These are phyloP conservation scores for Alternaria dauci DNA, from an alignment of 2,329 filamentous ascomycete genomes.

Conservation along the genomic window DNA sequence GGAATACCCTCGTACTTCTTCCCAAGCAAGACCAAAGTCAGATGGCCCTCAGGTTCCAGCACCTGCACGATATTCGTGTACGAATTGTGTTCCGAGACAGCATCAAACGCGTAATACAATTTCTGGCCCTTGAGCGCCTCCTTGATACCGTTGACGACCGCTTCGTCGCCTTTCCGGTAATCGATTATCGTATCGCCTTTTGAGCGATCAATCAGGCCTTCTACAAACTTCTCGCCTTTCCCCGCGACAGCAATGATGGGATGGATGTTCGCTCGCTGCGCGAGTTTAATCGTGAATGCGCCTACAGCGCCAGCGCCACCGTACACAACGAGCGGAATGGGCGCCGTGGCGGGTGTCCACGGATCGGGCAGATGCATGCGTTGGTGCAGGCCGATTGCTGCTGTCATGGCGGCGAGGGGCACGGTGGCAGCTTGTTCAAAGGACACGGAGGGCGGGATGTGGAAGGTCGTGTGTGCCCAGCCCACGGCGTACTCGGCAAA, in stretches of 20 bases:
- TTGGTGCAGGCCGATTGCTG: conserved; percentile 56
- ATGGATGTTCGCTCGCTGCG: conserved; percentile 50
- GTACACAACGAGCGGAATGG: conserved; percentile 52
- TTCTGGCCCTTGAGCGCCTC: conserved; percentile 55
- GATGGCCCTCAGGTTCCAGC: conserved; percentile 44
- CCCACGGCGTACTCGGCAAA: conserved; percentile 70
- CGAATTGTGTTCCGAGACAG: conserved; percentile 62
- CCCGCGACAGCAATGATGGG: conserved; percentile 56
- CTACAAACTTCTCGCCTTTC: conserved; percentile 48
- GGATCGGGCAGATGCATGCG: conserved; percentile 55
- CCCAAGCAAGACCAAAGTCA: conserved; percentile 54
- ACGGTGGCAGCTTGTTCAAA: conserved; percentile 62
- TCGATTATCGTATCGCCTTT: conserved; percentile 58
- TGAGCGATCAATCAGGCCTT: conserved; percentile 48
- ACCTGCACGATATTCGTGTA: conserved; percentile 52
- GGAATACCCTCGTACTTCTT: conserved; percentile 53
- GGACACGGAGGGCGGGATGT: conserved; percentile 58
- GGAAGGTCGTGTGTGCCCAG: conserved; percentile 65
- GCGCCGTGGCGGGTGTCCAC: conserved; percentile 42
- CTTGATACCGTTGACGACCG: conserved; percentile 51
- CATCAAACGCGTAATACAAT: conserved; percentile 65
- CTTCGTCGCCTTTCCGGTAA: conserved; percentile 64
- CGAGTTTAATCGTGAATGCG: conserved; percentile 54
- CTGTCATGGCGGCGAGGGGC: conserved; percentile 57
- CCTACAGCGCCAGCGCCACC: conserved; percentile 54